phyloP scores from a whole-genome alignment of 2,329 filamentous ascomycete species.

The Teratosphaeria pseudoeucalypti region DNA sequence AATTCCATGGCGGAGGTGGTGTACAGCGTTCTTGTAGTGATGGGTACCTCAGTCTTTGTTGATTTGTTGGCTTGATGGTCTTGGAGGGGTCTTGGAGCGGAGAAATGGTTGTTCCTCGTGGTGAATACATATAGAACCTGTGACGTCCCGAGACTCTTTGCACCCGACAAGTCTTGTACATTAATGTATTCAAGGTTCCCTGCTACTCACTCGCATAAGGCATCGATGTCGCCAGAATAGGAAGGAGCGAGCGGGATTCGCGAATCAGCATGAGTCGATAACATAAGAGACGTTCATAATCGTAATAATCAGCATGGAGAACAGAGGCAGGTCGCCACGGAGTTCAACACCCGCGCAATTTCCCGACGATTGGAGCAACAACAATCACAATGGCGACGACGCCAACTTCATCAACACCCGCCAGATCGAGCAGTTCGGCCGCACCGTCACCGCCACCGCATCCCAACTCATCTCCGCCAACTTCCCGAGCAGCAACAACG shows the following conservation, averaged over 20 bases:
- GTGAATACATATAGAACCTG: no score
- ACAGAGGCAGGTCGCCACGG: conserved; percentile 9
- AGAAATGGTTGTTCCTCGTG: background rate
- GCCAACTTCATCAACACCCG: conserved; percentile 42
- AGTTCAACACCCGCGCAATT: background rate
- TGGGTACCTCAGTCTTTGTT: background rate
- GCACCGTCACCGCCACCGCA: conserved; percentile 68
- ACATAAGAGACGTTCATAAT: background rate
- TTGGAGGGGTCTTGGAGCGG: background rate
- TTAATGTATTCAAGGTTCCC: background rate
- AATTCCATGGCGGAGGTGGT: conserved; percentile 60
- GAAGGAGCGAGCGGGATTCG: background rate
- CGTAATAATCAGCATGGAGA: conserved; percentile 10
- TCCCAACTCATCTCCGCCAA: conserved; percentile 61
- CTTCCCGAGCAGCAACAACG: conserved; percentile 27
- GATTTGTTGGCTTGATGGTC: background rate
- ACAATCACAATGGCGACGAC: conserved; percentile 7
- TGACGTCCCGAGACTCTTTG: background rate
- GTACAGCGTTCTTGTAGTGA: background rate
- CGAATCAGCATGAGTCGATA: conserved; percentile 1
- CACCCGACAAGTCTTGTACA: background rate
- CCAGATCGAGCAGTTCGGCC: conserved; percentile 66
- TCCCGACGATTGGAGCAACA: background rate
- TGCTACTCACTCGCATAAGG: no score
- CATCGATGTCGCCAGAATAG: background rate